A percentile compares a stretch with the other conserved stretches of the same genome.
These are phyloP conservation scores for Rhizopus delemar DNA, from an alignment of 371 early-diverging fungal genomes.

Conservation along the genomic window DNA sequence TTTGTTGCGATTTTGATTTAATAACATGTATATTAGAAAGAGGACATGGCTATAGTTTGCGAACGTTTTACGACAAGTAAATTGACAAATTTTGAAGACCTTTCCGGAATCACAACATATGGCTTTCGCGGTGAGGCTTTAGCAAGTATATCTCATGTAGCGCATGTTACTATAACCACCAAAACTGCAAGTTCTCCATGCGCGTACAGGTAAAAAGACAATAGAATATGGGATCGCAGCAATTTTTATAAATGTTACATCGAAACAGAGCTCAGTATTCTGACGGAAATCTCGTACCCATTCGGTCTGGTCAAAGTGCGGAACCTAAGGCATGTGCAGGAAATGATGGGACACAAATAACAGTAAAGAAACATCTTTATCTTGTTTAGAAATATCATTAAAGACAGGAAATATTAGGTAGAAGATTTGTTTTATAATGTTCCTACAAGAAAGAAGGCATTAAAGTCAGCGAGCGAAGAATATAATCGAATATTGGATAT, in stretches of 20 bases:
- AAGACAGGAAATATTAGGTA: constrained; percentile 45
- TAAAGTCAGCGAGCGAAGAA: constrained; percentile 83
- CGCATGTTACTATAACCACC: constrained; percentile 89
- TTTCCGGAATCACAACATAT: constrained; percentile 84
- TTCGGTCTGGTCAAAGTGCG: constrained; percentile 65
- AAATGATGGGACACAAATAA: constrained; percentile 89
- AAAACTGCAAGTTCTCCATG: constrained; percentile 78
- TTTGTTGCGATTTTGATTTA: background rate
- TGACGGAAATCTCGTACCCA: constrained; percentile 80
- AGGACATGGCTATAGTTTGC: constrained; percentile 87
- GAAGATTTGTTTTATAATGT: constrained; percentile 94
- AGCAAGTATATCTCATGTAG: constrained; percentile 93
- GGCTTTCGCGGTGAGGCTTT: constrained; percentile 99
- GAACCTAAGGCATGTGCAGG: constrained; percentile 92
- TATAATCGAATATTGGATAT: constrained; percentile 87
- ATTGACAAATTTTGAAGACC: constrained; percentile 82
- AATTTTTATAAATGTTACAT: background rate
- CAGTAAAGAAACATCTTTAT: constrained; percentile 44
- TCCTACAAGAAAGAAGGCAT: constrained; percentile 76
- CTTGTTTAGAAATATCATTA: no score
- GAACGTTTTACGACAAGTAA: constrained; percentile 97
- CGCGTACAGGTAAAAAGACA: constrained; percentile 69
- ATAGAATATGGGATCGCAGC: background rate
- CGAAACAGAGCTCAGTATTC: constrained; percentile 71
- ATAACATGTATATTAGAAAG: constrained; percentile 37